These are phyloP conservation scores for Chenopodium suecicum DNA, from an alignment of 148 eudicot species.

Conservation along the genomic window DNA sequence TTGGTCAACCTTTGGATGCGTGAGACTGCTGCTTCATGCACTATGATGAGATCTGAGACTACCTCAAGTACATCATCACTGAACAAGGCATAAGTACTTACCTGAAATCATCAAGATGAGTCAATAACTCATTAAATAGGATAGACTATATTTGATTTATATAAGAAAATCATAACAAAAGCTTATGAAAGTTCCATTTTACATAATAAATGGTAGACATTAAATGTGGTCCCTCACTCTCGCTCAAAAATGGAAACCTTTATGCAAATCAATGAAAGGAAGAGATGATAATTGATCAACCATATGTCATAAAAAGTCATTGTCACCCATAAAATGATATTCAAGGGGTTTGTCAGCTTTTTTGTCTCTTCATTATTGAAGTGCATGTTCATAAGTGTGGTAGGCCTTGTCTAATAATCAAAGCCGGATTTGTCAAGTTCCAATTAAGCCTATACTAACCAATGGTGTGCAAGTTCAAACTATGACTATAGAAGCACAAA, in stretches of 20 bases:
- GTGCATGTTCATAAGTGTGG: not conserved
- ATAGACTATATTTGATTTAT: too few species aligned
- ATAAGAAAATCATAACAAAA: too few species aligned
- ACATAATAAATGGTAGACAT: not conserved
- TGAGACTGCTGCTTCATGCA: constrained; percentile 65
- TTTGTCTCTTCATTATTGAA: not conserved
- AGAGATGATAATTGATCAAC: not conserved
- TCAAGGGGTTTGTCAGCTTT: not conserved
- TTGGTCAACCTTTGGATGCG: constrained; percentile 68
- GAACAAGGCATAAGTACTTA: constrained; percentile 61
- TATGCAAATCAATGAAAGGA: not conserved
- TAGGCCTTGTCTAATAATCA: not conserved
- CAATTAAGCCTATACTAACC: too few species aligned
- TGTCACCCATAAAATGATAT: not conserved
- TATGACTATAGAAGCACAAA: not conserved
- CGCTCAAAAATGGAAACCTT: not conserved
- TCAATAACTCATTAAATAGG: not conserved
- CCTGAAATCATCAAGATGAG: constrained; percentile 39
- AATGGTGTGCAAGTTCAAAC: not conserved
- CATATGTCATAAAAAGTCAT: not conserved
- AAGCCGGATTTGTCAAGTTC: not conserved
- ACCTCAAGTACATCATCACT: constrained; percentile 68
- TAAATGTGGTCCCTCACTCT: not conserved
- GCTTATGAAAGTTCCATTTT: not conserved
- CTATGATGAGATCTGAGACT: constrained; percentile 52